Evolutionary conservation across 2,329 filamentous ascomycete genomes (phyloP).

Genomic region (Alternaria brassicicola): DNA sequence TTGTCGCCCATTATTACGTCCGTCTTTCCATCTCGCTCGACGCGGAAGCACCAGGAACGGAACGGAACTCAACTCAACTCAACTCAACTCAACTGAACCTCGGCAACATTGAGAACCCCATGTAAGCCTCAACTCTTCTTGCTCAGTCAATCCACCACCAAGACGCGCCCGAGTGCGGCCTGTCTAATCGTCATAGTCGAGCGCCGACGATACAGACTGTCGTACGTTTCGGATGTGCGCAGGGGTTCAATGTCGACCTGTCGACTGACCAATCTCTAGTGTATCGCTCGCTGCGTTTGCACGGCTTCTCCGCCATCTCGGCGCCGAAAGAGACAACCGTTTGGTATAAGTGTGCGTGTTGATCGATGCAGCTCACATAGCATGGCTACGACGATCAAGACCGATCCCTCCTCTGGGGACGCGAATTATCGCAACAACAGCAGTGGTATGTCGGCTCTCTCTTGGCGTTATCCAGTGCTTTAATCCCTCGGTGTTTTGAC

Average conservation of each 20-base stretch:
- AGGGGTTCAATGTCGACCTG: conserved; percentile 27
- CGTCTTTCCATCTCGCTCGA: not conserved
- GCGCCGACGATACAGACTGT: conserved; percentile 8
- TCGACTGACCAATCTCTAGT: conserved; percentile 32
- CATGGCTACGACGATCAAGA: conserved; percentile 45
- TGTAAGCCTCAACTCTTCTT: not conserved
- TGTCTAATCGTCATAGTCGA: conserved; percentile 7
- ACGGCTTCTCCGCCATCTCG: conserved; percentile 14
- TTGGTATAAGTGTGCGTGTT: conserved; percentile 17
- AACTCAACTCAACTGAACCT: no score
- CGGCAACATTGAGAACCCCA: not conserved
- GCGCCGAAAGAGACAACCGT: conserved; percentile 16
- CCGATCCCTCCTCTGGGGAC: conserved; percentile 41
- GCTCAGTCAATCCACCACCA: conserved; percentile 7
- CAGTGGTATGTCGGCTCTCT: conserved; percentile 40
- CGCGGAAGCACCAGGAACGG: not conserved
- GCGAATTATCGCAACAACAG: conserved; percentile 36
- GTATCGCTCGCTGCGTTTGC: conserved; percentile 12
- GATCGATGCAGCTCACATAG: conserved; percentile 40
- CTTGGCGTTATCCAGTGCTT: conserved; percentile 32
- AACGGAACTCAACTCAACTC: no score
- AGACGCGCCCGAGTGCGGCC: not conserved
- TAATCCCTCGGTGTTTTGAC: conserved; percentile 38
- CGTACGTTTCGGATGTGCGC: conserved; percentile 37
- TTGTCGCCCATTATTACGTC: not conserved